Percentiles rank a stretch among this genome's conserved stretches.
Conservation (phyloP, 495 filamentous ascomycete genomes). For the Tuber magnatum region DNA sequence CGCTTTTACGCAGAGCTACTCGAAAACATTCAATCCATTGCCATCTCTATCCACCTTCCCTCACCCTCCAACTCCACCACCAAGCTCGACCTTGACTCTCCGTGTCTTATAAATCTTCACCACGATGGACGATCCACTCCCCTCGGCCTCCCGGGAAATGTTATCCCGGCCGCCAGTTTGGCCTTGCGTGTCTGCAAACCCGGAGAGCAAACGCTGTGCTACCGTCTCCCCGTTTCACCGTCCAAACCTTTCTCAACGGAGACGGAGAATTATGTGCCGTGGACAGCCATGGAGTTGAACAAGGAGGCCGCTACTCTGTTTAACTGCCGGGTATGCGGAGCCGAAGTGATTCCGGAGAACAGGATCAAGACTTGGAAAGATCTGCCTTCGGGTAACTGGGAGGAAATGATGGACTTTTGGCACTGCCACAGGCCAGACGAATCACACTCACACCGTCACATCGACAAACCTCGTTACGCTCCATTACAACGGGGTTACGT, state of each 20-base stretch:
- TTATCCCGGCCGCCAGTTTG: conserved; percentile 42
- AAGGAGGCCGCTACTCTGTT: conserved; percentile 48
- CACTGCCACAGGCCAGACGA: conserved; percentile 88
- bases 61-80: conserved; percentile 47
- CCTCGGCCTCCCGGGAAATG: conserved; percentile 60
- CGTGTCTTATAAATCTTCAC: conserved; percentile 47
- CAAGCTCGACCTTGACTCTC: conserved; percentile 47
- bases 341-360: conserved; percentile 45
- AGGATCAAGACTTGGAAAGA: conserved; percentile 72
- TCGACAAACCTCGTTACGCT: conserved; percentile 15
- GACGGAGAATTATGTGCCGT: conserved; percentile 50
- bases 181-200: conserved; percentile 42
- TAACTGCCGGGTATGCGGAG: conserved; percentile 57
- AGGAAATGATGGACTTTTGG: conserved; percentile 99
- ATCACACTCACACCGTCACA: conserved; percentile 39
- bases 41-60: conserved; percentile 61
- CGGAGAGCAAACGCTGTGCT: conserved; percentile 51
- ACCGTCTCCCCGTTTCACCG: conserved; percentile 58
- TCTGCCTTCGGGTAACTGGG: conserved; percentile 92
- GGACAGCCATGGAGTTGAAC: conserved; percentile 62
- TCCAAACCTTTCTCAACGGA: conserved; percentile 22
- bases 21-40: conserved; percentile 76
- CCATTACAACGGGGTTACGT: conserved; percentile 42
- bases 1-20: conserved; percentile 80
- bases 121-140: conserved; percentile 52